A percentile compares a stretch with the other conserved stretches of the same genome.
phyloP scores from a whole-genome alignment of 2,329 filamentous ascomycete genomes.

The Dendrostoma leiphaemia region DNA sequence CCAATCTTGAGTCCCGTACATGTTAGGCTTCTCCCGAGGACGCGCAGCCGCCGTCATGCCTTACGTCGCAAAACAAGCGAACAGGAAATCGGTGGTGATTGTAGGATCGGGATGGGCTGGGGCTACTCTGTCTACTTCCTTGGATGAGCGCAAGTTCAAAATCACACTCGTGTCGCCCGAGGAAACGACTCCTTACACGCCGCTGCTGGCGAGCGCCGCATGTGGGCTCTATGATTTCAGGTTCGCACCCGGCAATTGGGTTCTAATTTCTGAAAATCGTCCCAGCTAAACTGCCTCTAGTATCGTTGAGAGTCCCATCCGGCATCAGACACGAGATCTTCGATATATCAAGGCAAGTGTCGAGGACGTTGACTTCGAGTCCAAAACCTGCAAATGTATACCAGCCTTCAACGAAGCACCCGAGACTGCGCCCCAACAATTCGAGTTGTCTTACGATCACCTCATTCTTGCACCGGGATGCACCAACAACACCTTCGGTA shows the following conservation, averaged over 20 bases:
- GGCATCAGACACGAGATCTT: constrained; percentile 7
- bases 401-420: constrained; percentile 7
- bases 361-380: constrained; percentile 8
- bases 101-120: constrained; percentile 14
- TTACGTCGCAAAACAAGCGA: constrained; percentile 8
- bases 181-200: constrained; percentile 14
- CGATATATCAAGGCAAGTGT: constrained; percentile 14
- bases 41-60: constrained; percentile 2
- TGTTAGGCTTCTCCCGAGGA: neutral
- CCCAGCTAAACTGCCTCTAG: neutral
- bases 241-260: no score
- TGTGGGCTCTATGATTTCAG: constrained; percentile 15
- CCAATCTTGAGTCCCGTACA: neutral
- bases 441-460: constrained; percentile 8
- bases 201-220: constrained; percentile 12
- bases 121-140: constrained; percentile 8
- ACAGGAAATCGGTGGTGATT: constrained; percentile 7
- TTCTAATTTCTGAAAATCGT: neutral
- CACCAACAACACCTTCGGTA: constrained; percentile 15
- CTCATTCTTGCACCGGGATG: constrained; percentile 14
- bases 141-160: constrained; percentile 14
- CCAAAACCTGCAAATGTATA: constrained; percentile 7
- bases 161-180: constrained; percentile 13
- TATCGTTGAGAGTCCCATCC: constrained; percentile 11
- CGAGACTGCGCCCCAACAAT: neutral